phyloP scores from a whole-genome alignment of 352 stramenopile species.

The Phytopythium delawarense region DNA sequence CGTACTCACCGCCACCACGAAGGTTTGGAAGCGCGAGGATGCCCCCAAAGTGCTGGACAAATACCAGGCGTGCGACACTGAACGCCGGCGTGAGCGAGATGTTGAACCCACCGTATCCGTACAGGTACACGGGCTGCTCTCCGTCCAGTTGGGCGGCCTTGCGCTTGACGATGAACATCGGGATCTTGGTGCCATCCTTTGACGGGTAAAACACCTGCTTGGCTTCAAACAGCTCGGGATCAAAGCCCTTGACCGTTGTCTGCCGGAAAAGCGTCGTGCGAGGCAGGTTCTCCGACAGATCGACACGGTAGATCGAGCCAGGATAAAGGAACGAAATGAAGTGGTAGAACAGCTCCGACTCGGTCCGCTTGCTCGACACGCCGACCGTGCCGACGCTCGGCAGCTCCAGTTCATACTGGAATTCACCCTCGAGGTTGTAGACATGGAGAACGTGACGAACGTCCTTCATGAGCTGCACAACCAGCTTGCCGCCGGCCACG shows the following conservation, averaged over 20 bases:
- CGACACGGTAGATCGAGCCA: conserved; percentile 72
- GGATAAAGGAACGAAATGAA: conserved; percentile 87
- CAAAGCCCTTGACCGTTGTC: conserved; percentile 82
- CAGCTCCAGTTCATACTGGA: conserved; percentile 68
- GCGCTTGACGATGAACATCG: conserved; percentile 93
- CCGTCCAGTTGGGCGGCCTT: conserved; percentile 76
- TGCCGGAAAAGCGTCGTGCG: conserved; percentile 58
- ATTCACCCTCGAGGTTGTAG: conserved; percentile 70
- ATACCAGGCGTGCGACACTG: conserved; percentile 78
- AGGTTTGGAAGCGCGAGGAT: conserved; percentile 93
- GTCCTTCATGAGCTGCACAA: conserved; percentile 81
- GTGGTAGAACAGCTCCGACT: conserved; percentile 87
- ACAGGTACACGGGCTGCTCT: conserved; percentile 88
- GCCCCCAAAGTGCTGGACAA: conserved; percentile 90
- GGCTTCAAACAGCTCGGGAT: conserved; percentile 74
- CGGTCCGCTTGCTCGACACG: conserved; percentile 62
- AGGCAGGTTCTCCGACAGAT: conserved; percentile 32
- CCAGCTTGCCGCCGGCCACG: conserved; percentile 58
- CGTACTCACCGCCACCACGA: conserved; percentile 92
- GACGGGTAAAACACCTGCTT: conserved; percentile 88
- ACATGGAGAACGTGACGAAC: conserved; percentile 77
- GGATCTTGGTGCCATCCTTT: conserved; percentile 93
- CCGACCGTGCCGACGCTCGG: conserved; percentile 66
- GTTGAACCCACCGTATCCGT: conserved; percentile 96
- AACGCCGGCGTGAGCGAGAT: conserved; percentile 92